These are phyloP conservation scores for Polymyxa betae DNA, from an alignment of 208 protist species.

Conservation along the genomic window DNA sequence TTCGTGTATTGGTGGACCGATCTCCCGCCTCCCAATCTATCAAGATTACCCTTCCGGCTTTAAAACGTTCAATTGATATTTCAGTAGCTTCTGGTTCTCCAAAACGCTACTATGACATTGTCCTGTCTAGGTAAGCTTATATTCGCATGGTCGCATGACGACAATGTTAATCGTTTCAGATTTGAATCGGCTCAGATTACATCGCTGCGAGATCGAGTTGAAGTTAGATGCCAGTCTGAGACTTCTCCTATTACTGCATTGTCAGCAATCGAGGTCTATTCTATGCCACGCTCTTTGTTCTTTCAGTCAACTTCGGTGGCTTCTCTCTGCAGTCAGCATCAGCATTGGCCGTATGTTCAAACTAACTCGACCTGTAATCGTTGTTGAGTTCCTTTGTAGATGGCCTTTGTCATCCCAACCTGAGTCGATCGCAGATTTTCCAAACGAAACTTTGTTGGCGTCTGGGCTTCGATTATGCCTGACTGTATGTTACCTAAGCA, in stretches of 20 bases:
- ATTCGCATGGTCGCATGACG: not conserved
- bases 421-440: not conserved
- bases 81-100: not conserved
- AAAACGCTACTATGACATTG: not conserved
- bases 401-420: not conserved
- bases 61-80: not conserved
- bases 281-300: slow-evolving; percentile 27
- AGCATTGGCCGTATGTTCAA: not conserved
- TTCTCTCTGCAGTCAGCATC: not conserved
- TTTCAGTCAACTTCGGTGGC: not conserved
- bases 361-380: not conserved
- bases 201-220: not conserved
- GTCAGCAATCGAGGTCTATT: slow-evolving; percentile 17
- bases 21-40: not conserved
- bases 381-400: not conserved
- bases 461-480: slow-evolving; percentile 18
- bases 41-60: not conserved
- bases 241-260: not conserved
- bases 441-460: not conserved
- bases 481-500: not conserved
- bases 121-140: not conserved
- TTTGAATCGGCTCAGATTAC: slow-evolving; percentile 25
- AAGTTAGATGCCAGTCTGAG: not conserved
- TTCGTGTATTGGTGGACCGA: slow-evolving; percentile 10
- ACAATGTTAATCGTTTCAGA: not conserved